Evolutionary conservation across 345 rosid species (phyloP).

Genomic region (Kandelia obovata): DNA sequence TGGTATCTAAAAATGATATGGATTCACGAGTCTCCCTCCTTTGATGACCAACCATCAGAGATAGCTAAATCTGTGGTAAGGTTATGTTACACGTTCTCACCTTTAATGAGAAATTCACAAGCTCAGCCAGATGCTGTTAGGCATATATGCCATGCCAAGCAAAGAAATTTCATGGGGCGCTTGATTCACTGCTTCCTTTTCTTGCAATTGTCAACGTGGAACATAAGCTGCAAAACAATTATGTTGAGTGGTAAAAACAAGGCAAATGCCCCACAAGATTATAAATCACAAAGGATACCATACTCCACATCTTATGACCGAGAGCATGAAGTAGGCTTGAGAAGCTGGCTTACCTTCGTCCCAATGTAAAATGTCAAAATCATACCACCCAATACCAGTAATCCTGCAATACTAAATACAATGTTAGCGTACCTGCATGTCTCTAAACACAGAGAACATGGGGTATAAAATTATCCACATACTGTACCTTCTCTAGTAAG

Average conservation of each 20-base stretch:
- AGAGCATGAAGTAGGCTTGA: neutral
- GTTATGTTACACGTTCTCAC: no score
- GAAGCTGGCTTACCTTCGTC: slow-evolving; percentile 52
- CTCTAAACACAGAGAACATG: no score
- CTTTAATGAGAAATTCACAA: no score
- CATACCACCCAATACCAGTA: slow-evolving; percentile 57
- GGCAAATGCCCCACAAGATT: neutral
- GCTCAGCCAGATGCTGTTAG: no score
- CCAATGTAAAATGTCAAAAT: slow-evolving; percentile 65
- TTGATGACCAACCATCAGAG: no score
- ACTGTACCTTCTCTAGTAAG: slow-evolving; percentile 56
- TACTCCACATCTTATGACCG: neutral
- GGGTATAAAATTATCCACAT: no score
- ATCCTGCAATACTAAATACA: slow-evolving; percentile 42
- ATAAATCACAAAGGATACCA: neutral
- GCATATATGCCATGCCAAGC: no score
- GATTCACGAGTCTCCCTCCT: no score
- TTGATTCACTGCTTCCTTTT: slow-evolving; percentile 25
- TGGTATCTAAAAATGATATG: no score
- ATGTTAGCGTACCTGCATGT: neutral
- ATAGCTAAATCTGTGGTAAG: no score
- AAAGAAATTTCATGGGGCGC: neutral
- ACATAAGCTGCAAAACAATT: slow-evolving; percentile 59
- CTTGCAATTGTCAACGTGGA: slow-evolving; percentile 51
- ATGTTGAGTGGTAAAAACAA: neutral